phyloP scores from a whole-genome alignment of 371 early-diverging fungal genomes.

The Sporodiniella umbellata region DNA sequence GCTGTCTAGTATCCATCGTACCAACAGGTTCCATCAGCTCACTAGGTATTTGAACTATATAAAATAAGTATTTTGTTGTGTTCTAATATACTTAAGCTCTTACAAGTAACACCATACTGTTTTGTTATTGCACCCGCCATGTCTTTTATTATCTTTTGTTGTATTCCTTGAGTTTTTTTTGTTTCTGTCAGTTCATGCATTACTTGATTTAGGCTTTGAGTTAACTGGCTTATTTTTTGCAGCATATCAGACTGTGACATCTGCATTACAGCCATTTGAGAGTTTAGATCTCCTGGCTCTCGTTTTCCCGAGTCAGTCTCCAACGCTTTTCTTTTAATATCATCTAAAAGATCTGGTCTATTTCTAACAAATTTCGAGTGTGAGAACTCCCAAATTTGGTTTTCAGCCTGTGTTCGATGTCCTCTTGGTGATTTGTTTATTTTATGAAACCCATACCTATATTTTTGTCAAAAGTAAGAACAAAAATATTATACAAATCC shows the following conservation, averaged over 20 bases:
- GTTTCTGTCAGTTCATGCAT: constrained; percentile 71
- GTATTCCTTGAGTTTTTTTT: constrained; percentile 55
- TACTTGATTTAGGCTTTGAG: constrained; percentile 66
- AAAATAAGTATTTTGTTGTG: background rate
- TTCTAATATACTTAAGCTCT: background rate
- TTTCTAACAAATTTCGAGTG: constrained; percentile 53
- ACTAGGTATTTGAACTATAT: background rate
- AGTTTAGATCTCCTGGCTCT: constrained; percentile 56
- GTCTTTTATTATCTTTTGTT: constrained; percentile 61
- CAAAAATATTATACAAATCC: too few species aligned
- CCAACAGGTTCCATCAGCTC: constrained; percentile 23
- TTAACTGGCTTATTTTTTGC: constrained; percentile 65
- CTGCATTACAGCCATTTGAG: constrained; percentile 67
- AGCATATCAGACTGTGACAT: constrained; percentile 65
- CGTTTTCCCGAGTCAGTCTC: constrained; percentile 58
- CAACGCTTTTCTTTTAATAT: constrained; percentile 65
- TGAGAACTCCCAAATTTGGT: constrained; percentile 66
- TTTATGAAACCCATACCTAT: constrained; percentile 70
- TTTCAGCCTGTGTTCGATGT: constrained; percentile 72
- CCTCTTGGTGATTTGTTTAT: constrained; percentile 73
- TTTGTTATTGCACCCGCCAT: constrained; percentile 58
- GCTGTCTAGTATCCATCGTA: constrained; percentile 10
- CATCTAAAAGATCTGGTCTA: constrained; percentile 53
- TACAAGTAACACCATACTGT: constrained; percentile 38
- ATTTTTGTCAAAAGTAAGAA: background rate